Evolutionary conservation across 2,329 filamentous ascomycete species (phyloP), one percentile per base, ranked within the genome.

Genomic region (Claviceps africana): DNA sequence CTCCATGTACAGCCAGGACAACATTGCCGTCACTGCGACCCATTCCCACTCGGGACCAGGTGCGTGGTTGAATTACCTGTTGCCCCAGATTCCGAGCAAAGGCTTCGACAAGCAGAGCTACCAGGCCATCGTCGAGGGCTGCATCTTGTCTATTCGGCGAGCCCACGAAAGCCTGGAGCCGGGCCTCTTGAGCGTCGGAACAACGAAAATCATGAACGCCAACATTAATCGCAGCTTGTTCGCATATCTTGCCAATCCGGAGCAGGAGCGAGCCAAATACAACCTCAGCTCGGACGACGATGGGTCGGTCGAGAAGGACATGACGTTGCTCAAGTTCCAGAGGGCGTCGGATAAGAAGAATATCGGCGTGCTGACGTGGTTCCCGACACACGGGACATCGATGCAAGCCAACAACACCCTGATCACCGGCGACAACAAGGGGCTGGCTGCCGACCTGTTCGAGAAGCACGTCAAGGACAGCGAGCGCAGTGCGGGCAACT

Each of bases 381-480:
- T 91, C 64, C 81, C 90, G 2, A 88, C 90, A 0, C 90, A 96
- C 65, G 88, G 88, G 39, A 96, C 90, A 0, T 94, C 88, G 1
- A 82, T 95, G 73, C 80, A 88, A 50, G 85, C 86, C 49, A 95
- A 95, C 70, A 95, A 95, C 68, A 95, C 88, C 0, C 74, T 95
- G 7, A 81, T 94, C 47, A 83, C 86, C 2, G 90, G 88, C 30
- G 90, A 96, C 65, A 96, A 96, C 72, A 95, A 96, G 70, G 90
- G 90, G 5, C 85, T 95, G 5, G 89, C 90, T 0, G 87, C 88
- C 3, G 81, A 84, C 59, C 73, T 95, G 6, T 86, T 95, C 56
- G 90, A 96, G 65, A 79, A 86, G 59, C 78, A 78, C 43, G 77
- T 86, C 52, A 70, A 70, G 5, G 71, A 76, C 30, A 62, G 68